Evolutionary conservation across 257 asterid genomes (phyloP).

Genomic region (Striga asiatica): DNA sequence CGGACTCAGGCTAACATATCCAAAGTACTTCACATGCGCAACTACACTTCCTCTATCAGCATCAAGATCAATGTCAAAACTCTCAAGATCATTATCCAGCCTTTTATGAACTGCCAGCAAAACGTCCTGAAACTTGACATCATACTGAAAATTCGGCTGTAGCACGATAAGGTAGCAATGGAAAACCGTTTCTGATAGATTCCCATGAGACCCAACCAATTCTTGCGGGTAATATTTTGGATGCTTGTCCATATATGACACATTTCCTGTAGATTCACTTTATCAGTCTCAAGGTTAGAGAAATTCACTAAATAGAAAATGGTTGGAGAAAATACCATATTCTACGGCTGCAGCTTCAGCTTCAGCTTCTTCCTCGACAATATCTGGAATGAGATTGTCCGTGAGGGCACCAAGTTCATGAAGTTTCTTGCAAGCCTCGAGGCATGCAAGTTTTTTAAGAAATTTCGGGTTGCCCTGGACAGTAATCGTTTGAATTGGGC

Average conservation of each 20-base stretch:
- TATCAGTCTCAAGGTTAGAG: too few relatives aligned
- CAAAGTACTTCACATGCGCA: constrained; percentile 24
- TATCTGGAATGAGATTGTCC: constrained; percentile 64
- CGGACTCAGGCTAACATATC: constrained; percentile 20
- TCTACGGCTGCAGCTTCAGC: constrained; percentile 31
- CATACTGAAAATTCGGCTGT: constrained; percentile 18
- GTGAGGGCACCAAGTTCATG: constrained; percentile 58
- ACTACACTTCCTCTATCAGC: constrained; percentile 34
- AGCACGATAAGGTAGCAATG: constrained; percentile 46
- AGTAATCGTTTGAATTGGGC: constrained; percentile 35
- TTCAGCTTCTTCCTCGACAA: constrained; percentile 45
- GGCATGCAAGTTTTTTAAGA: constrained; percentile 62
- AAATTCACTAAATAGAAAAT: not conserved
- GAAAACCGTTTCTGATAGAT: constrained; percentile 17
- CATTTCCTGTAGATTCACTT: constrained; percentile 28
- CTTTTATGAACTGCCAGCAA: constrained; percentile 39
- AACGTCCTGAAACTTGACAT: constrained; percentile 32
- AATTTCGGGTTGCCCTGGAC: constrained; percentile 32
- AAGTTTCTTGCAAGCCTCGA: constrained; percentile 79
- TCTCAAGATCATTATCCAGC: constrained; percentile 34
- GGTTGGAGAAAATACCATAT: constrained; percentile 22
- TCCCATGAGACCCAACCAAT: constrained; percentile 29
- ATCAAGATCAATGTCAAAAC: constrained; percentile 30
- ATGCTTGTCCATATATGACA: constrained; percentile 27
- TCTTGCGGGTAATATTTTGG: constrained; percentile 45